Percentiles rank a stretch among this genome's conserved stretches.
These are phyloP conservation scores for Penicillium riverlandense DNA, from an alignment of 495 filamentous ascomycete species.

Conservation along the genomic window DNA sequence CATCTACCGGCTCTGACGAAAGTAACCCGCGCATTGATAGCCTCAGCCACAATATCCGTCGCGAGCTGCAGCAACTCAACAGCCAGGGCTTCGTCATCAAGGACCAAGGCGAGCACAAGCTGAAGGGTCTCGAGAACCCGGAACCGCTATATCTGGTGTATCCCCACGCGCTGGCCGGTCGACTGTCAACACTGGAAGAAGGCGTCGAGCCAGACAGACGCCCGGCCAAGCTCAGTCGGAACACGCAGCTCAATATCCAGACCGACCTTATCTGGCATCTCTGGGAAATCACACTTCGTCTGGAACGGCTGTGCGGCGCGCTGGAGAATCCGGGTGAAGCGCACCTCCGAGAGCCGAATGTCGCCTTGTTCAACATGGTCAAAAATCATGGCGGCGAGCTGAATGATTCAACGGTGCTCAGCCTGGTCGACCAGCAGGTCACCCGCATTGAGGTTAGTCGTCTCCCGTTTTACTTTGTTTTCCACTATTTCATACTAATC, in stretches of 20 bases:
- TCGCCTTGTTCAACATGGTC: slow-evolving; percentile 74
- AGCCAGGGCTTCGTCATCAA: slow-evolving; percentile 96
- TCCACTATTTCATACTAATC: slow-evolving; percentile 8
- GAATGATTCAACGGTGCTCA: slow-evolving; percentile 75
- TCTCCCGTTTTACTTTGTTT: not conserved
- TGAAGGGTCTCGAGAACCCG: slow-evolving; percentile 97
- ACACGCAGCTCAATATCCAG: slow-evolving; percentile 61
- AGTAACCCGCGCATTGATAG: slow-evolving; percentile 56
- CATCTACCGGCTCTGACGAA: slow-evolving; percentile 61
- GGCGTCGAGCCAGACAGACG: slow-evolving; percentile 24
- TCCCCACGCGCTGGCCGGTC: slow-evolving; percentile 77
- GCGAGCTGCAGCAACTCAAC: slow-evolving; percentile 78
- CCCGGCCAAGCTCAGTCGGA: slow-evolving; percentile 37
- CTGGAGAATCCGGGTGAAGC: slow-evolving; percentile 58
- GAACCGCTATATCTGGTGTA: slow-evolving; percentile 93
- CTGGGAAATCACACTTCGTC: slow-evolving; percentile 80
- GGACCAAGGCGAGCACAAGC: slow-evolving; percentile 83
- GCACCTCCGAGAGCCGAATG: slow-evolving; percentile 64
- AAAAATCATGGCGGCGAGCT: slow-evolving; percentile 78
- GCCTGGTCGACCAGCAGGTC: slow-evolving; percentile 89
- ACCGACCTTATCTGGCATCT: slow-evolving; percentile 79
- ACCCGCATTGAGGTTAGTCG: slow-evolving; percentile 83
- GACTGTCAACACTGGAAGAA: slow-evolving; percentile 56
- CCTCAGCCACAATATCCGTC: slow-evolving; percentile 60
- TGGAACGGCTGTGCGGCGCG: slow-evolving; percentile 87